Conservation (phyloP, 139 green algal genomes). For the Desmodesmus armatus region DNA sequence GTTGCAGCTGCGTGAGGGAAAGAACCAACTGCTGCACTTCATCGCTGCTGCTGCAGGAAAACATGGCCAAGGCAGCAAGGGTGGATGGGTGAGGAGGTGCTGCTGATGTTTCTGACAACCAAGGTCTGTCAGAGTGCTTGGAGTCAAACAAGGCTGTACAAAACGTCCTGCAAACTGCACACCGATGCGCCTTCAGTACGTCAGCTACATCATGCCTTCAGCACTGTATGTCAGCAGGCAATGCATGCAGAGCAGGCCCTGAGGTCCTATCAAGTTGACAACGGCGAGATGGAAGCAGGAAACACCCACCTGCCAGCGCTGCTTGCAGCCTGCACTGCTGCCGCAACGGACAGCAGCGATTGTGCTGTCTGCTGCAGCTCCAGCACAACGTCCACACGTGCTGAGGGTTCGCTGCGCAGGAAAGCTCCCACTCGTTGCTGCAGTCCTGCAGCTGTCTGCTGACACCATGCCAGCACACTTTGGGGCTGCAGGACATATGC, state of each 20-base stretch:
- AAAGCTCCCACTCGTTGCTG: not conserved
- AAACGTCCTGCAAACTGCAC: too few relatives aligned
- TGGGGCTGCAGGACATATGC: slow-evolving; percentile 5
- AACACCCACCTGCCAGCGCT: not conserved
- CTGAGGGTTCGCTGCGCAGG: too few relatives aligned
- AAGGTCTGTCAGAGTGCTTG: too few relatives aligned
- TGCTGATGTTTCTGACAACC: too few relatives aligned
- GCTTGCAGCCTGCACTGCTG: slow-evolving; percentile 8
- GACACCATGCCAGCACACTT: slow-evolving; percentile 9
- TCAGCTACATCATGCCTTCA: too few relatives aligned
- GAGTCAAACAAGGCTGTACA: too few relatives aligned
- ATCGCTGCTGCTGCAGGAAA: not conserved
- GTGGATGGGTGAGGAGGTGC: not conserved
- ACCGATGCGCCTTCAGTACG: too few relatives aligned
- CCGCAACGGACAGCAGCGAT: slow-evolving; percentile 8
- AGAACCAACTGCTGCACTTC: not conserved
- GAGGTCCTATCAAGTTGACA: not conserved
- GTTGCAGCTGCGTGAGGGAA: slow-evolving; percentile 6
- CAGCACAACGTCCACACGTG: not conserved
- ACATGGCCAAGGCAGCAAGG: not conserved
- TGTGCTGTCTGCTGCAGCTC: not conserved
- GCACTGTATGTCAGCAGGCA: too few relatives aligned
- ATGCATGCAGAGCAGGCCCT: not conserved
- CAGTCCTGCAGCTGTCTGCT: not conserved
- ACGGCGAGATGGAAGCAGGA: too few relatives aligned